phyloP scores from a whole-genome alignment of 352 stramenopile species.

The Hyaloperonospora brassicae region DNA sequence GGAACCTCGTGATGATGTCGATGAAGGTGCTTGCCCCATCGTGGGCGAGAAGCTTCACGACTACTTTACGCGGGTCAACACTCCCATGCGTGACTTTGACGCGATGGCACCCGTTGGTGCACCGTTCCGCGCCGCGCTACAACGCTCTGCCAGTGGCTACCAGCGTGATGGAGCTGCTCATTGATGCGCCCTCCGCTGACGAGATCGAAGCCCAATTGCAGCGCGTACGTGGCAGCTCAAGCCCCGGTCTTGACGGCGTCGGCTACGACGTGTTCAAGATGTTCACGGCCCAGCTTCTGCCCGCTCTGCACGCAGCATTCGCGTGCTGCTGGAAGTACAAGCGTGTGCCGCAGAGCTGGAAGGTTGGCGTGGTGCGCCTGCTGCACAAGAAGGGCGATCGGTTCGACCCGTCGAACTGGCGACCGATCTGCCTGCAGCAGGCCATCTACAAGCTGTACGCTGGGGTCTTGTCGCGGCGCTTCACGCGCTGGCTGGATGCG shows the following conservation, averaged over 20 bases:
- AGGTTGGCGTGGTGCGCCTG: constrained; percentile 19
- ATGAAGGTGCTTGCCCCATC: not conserved
- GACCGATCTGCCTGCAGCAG: constrained; percentile 25
- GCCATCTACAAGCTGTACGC: constrained; percentile 31
- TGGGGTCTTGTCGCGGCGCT: constrained; percentile 10
- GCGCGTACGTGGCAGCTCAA: not conserved
- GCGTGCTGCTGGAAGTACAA: constrained; percentile 15
- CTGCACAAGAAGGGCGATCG: constrained; percentile 38
- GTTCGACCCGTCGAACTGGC: constrained; percentile 27
- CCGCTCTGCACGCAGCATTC: constrained; percentile 9
- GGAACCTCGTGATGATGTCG: not conserved
- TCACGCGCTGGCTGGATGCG: too few relatives aligned
- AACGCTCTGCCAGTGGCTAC: not conserved
- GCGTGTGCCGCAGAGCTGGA: constrained; percentile 16
- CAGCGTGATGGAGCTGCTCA: not conserved
- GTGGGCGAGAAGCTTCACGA: not conserved
- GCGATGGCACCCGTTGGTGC: too few relatives aligned
- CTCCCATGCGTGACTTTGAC: not conserved
- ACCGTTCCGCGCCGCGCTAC: not conserved
- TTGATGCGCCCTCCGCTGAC: not conserved
- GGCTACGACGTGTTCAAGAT: constrained; percentile 14
- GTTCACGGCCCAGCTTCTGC: constrained; percentile 12
- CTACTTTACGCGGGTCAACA: not conserved
- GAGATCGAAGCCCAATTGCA: constrained; percentile 16
- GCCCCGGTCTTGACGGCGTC: constrained; percentile 17